A percentile compares a stretch with the other conserved stretches of the same genome.
Conservation (phyloP, 768 basidiomycete genomes). For the Pisolithus tinctorius region DNA sequence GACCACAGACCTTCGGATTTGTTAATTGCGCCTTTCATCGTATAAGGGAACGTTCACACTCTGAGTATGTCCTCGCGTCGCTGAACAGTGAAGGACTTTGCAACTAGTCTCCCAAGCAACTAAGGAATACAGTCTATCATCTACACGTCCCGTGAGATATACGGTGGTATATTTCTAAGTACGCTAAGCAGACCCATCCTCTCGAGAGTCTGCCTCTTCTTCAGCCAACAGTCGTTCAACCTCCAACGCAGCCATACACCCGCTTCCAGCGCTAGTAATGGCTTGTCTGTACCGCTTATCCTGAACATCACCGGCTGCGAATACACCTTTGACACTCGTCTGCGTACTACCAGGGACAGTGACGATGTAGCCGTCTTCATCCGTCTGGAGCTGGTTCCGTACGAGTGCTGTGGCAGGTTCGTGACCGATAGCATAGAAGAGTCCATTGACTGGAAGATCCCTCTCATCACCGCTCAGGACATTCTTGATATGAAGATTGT, state of each 20-base stretch:
- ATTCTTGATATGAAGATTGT: conserved; percentile 80
- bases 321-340: conserved; percentile 94
- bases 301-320: conserved; percentile 97
- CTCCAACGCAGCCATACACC: conserved; percentile 96
- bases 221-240: conserved; percentile 90
- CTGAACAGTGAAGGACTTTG: too few species aligned
- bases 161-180: neutral
- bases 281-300: conserved; percentile 96
- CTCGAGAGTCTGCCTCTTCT: conserved; percentile 42
- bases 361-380: conserved; percentile 92
- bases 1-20: too few species aligned
- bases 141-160: too few species aligned
- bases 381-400: conserved; percentile 80
- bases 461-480: conserved; percentile 70
- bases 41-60: too few species aligned
- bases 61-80: too few species aligned
- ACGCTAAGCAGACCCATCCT: neutral
- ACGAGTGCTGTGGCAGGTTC: conserved; percentile 90
- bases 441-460: conserved; percentile 82
- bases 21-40: too few species aligned
- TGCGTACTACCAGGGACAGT: conserved; percentile 94
- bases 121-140: too few species aligned
- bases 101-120: too few species aligned
- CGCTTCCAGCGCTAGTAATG: conserved; percentile 84
- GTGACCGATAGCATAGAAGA: conserved; percentile 96